These are phyloP conservation scores for Rheum nobile DNA, from an alignment of 148 eudicot species.

Conservation along the genomic window DNA sequence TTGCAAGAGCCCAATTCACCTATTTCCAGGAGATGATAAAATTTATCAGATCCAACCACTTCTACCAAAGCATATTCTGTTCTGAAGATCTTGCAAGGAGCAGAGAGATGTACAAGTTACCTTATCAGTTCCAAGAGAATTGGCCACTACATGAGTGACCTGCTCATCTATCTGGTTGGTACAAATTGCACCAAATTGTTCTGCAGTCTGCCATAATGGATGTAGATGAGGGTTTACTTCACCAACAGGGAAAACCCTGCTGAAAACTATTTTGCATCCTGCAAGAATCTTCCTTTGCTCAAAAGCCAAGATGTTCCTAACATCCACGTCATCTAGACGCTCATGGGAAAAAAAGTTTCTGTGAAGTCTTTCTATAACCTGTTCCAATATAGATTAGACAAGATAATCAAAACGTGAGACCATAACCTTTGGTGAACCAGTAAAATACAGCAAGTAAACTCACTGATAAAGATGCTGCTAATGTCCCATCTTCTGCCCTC, in stretches of 20 bases:
- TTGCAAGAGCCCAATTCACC: conserved; percentile 93
- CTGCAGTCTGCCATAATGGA: conserved; percentile 94
- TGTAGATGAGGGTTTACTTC: conserved; percentile 80
- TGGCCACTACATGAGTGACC: conserved; percentile 96
- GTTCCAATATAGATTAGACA: conserved; percentile 11
- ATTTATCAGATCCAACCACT: neutral
- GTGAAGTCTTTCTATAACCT: conserved; percentile 93
- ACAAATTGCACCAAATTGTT: conserved; percentile 97
- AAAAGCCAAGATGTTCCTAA: conserved; percentile 81
- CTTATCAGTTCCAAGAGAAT: conserved; percentile 89
- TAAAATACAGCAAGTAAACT: conserved; percentile 13
- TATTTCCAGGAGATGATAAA: conserved; percentile 17
- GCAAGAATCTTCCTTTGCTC: conserved; percentile 74
- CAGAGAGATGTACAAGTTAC: conserved; percentile 21
- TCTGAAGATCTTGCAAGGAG: neutral
- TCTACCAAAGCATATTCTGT: neutral
- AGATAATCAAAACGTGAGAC: neutral
- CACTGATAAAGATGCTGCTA: conserved; percentile 83
- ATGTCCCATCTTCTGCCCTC: conserved; percentile 88
- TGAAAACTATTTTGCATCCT: conserved; percentile 82
- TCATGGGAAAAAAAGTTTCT: conserved; percentile 52
- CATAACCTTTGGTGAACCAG: neutral
- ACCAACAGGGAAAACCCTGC: conserved; percentile 87
- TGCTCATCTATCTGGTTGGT: conserved; percentile 77
- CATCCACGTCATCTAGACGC: conserved; percentile 82